Base-by-base conservation (phyloP, 768 basidiomycete genomes). In the Lactifluus echinatus region DNA sequence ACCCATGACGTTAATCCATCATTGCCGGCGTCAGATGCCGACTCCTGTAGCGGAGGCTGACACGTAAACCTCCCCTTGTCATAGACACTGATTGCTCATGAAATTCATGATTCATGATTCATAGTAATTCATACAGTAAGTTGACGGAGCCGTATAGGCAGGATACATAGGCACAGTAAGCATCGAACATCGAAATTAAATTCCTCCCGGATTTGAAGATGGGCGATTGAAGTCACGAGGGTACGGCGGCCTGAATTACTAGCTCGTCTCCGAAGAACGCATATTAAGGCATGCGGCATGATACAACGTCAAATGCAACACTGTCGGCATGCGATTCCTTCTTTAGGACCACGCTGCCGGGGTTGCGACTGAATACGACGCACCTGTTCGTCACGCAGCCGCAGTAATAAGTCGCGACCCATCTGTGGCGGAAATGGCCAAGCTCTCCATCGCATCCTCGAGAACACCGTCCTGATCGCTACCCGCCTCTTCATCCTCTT, bases 401-500 rank as follows among this genome's bases (percentile, higher is more conserved):
- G 63, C 65, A 4, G 67, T 63, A 39, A 68, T 59, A 7, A 63
- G 53, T 36, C 43, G 60, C n/a, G 67, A 62, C 55, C 66, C 68
- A 19, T 73, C 76, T 21, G 71, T 4, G 40, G 21, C 40, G 21
- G 21, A 66, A 66, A 84, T 72, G 34, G 72, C 75, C 50, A 89
- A 75, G 60, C 79, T 77, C 62, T 88, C 83, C 68, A 89, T 63
- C 14, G 84, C 84, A 62, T 87, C 84, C 64, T 82, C 79, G 57
- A 88, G 84, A 10, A 69, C 60, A 40, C 79, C 76, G 21, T 74
- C 62, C 23, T 63, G 66, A n/a, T 53, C 63, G 14, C 52, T 55
- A 48, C 69, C 69, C 5, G 28, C 49, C 1, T 54, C 57, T 4
- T 28, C 59, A 14, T 62, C 66, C 12, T 55, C 59, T 4, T 63